phyloP scores from a whole-genome alignment of 371 early-diverging fungal species.

The Phascolomyces articulosus region DNA sequence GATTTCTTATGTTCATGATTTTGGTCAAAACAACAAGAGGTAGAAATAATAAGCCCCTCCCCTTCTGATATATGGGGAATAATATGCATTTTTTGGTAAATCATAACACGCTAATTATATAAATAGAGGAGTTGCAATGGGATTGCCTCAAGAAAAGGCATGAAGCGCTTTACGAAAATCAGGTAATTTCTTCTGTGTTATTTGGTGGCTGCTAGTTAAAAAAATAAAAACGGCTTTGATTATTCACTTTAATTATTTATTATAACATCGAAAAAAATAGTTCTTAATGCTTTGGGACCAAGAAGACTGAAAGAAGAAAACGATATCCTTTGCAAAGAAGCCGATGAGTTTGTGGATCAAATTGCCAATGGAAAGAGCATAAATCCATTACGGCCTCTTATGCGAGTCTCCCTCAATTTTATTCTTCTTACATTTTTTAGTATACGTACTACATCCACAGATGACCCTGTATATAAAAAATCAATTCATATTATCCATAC shows the following conservation, averaged over 20 bases:
- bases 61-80: too few relatives aligned
- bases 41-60: not conserved
- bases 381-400: not conserved
- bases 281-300: not conserved
- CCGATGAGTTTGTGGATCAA: not conserved
- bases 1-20: not conserved
- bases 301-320: not conserved
- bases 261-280: not conserved
- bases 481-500: not conserved
- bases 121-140: too few relatives aligned
- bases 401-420: not conserved
- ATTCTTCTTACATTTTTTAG: not conserved
- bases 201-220: too few relatives aligned
- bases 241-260: not conserved
- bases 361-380: not conserved
- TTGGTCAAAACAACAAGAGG: not conserved
- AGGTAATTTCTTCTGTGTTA: too few relatives aligned
- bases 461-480: not conserved
- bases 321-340: not conserved
- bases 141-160: too few relatives aligned
- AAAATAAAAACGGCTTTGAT: not conserved
- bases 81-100: too few relatives aligned
- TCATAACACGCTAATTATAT: too few relatives aligned
- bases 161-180: too few relatives aligned
- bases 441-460: not conserved